phyloP scores from a whole-genome alignment of 2,329 filamentous ascomycete genomes.

The Sclerotinia glacialis region DNA sequence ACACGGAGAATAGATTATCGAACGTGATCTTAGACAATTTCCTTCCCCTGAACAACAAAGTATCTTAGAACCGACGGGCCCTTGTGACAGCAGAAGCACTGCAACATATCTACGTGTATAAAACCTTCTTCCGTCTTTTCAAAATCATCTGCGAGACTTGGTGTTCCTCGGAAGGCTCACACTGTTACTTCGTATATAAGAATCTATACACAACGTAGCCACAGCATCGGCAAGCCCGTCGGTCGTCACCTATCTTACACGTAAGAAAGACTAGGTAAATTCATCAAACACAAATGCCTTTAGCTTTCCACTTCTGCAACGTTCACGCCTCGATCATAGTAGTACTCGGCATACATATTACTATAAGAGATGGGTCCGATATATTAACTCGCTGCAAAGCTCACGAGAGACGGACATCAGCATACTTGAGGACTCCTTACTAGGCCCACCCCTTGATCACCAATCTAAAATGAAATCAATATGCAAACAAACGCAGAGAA shows the following conservation, averaged over 20 bases:
- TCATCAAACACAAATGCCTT: conserved; percentile 2
- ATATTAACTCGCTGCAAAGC: conserved; percentile 20
- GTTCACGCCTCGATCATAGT: not conserved
- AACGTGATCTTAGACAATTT: conserved; percentile 14
- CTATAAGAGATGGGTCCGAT: conserved; percentile 16
- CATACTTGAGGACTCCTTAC: conserved; percentile 13
- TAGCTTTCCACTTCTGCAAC: not conserved
- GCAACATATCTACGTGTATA: conserved; percentile 14
- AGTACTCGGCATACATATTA: conserved; percentile 3
- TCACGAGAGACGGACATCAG: conserved; percentile 21
- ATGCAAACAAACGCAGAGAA: conserved; percentile 15
- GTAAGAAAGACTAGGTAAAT: conserved; percentile 10
- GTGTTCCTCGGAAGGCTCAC: conserved; percentile 15
- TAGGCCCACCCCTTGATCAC: not conserved
- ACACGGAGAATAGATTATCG: conserved; percentile 5
- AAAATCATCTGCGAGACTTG: conserved; percentile 13
- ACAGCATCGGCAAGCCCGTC: conserved; percentile 21
- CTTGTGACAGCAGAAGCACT: conserved; percentile 7
- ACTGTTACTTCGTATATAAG: conserved; percentile 19
- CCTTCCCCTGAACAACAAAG: not conserved
- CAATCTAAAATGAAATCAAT: conserved; percentile 5
- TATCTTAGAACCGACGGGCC: conserved; percentile 3
- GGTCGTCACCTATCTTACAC: conserved; percentile 11
- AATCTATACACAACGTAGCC: conserved; percentile 15
- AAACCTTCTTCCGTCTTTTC: not conserved